phyloP scores from a whole-genome alignment of 2,329 filamentous ascomycete genomes.

The Arthrobotrys megalospora region DNA sequence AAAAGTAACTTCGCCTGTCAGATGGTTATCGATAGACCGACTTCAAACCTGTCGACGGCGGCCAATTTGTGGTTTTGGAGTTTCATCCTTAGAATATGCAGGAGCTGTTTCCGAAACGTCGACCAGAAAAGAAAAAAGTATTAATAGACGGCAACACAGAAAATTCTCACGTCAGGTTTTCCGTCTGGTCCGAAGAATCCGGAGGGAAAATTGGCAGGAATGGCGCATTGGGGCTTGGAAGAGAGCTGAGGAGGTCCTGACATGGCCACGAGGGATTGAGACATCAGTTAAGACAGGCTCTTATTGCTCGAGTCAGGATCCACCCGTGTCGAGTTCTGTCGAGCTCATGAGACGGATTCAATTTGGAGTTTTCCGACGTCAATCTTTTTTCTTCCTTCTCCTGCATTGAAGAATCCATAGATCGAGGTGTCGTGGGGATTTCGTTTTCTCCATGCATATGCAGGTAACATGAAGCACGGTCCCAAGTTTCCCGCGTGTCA shows the following conservation, averaged over 20 bases:
- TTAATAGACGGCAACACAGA: conserved; percentile 54
- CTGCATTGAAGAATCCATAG: background rate
- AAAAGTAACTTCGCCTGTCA: conserved; percentile 40
- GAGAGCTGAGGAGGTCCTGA: conserved; percentile 11
- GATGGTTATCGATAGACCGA: conserved; percentile 53
- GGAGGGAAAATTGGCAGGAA: conserved; percentile 31
- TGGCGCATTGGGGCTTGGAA: conserved; percentile 33
- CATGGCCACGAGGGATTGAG: conserved; percentile 52
- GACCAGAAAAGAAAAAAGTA: conserved; percentile 39
- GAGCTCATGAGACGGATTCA: background rate
- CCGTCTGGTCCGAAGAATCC: conserved; percentile 17
- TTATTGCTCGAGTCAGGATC: conserved; percentile 27
- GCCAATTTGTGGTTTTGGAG: conserved; percentile 16
- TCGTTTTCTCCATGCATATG: conserved; percentile 35
- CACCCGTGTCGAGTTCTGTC: background rate
- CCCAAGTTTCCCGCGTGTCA: conserved; percentile 32
- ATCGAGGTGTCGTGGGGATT: background rate
- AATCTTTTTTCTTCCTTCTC: conserved; percentile 8
- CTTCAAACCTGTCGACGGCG: background rate
- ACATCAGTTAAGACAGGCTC: conserved; percentile 37
- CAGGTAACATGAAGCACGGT: conserved; percentile 23
- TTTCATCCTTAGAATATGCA: conserved; percentile 58
- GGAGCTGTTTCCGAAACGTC: conserved; percentile 45
- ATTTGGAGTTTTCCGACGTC: background rate
- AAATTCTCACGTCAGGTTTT: conserved; percentile 6